Conservation (phyloP, 73 alveolate species). For the Paramecium sonneborni region DNA sequence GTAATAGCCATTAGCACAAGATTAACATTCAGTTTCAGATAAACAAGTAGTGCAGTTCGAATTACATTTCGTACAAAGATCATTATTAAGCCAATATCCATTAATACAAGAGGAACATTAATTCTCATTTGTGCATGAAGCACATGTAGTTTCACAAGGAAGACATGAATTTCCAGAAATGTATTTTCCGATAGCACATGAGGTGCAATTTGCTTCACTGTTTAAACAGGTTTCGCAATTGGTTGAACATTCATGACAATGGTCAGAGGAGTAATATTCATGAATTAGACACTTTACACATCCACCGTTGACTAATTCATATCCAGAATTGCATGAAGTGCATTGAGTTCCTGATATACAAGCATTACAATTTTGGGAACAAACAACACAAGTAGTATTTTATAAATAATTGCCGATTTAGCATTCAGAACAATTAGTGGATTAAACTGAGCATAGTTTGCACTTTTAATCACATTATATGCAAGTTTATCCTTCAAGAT, state of each 20-base stretch:
- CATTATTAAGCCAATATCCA: not conserved
- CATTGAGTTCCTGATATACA: not conserved
- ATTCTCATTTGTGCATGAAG: not conserved
- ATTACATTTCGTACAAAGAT: not conserved
- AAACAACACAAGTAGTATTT: not conserved
- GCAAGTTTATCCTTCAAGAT: not conserved
- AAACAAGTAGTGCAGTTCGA: not conserved
- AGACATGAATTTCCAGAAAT: slow-evolving; percentile 7
- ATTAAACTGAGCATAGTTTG: not conserved
- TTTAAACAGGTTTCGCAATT: slow-evolving; percentile 24
- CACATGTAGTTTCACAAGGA: slow-evolving; percentile 20
- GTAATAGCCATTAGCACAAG: not conserved
- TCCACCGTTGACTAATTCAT: not conserved
- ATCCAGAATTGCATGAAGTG: not conserved
- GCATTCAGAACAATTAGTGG: not conserved
- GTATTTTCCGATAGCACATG: slow-evolving; percentile 28
- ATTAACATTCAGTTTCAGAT: not conserved
- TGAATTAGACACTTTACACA: not conserved
- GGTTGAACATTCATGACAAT: slow-evolving; percentile 29
- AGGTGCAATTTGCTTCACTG: not conserved
- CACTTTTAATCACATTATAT: not conserved
- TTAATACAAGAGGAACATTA: not conserved
- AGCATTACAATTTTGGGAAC: not conserved
- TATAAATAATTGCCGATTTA: not conserved
- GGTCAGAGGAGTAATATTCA: not conserved